Evolutionary conservation across 2,329 filamentous ascomycete genomes (phyloP).

Genomic region (Alternaria sp.): DNA sequence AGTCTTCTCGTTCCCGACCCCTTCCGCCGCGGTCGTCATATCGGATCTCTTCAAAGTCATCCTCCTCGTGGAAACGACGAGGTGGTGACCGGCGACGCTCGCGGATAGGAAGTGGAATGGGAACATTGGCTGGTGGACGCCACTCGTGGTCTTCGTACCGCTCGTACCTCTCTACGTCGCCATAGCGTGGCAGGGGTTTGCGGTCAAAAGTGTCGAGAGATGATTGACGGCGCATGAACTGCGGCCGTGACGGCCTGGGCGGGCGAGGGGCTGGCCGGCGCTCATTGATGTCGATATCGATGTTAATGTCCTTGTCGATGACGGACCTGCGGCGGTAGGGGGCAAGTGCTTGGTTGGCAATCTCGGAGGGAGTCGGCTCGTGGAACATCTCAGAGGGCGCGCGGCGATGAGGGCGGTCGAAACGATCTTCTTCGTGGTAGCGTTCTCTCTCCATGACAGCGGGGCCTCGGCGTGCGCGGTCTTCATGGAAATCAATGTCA

Average conservation of each 20-base stretch:
- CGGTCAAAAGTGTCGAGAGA: slow-evolving; percentile 91
- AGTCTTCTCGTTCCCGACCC: slow-evolving; percentile 49
- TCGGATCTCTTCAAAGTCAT: slow-evolving; percentile 66
- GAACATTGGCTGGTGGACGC: slow-evolving; percentile 70
- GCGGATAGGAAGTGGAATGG: slow-evolving; percentile 67
- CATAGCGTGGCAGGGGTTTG: slow-evolving; percentile 65
- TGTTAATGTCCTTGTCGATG: slow-evolving; percentile 62
- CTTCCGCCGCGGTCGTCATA: slow-evolving; percentile 38
- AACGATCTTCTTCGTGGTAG: slow-evolving; percentile 63
- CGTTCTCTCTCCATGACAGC: slow-evolving; percentile 57
- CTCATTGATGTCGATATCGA: slow-evolving; percentile 47
- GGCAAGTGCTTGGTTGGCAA: slow-evolving; percentile 60
- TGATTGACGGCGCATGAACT: slow-evolving; percentile 79
- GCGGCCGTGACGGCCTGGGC: slow-evolving; percentile 71
- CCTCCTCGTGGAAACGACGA: slow-evolving; percentile 69
- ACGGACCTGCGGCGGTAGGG: slow-evolving; percentile 66
- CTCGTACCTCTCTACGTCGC: slow-evolving; percentile 59
- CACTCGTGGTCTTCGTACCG: slow-evolving; percentile 56
- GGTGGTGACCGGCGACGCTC: slow-evolving; percentile 56
- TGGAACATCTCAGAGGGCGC: slow-evolving; percentile 55
- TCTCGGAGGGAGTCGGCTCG: slow-evolving; percentile 54
- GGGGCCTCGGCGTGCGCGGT: slow-evolving; percentile 49
- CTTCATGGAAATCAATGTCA: slow-evolving; percentile 53
- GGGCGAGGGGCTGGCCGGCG: slow-evolving; percentile 52
- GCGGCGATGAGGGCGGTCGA: slow-evolving; percentile 40